phyloP scores from a whole-genome alignment of 331 rosid genomes.

The Dryas integrifolia region DNA sequence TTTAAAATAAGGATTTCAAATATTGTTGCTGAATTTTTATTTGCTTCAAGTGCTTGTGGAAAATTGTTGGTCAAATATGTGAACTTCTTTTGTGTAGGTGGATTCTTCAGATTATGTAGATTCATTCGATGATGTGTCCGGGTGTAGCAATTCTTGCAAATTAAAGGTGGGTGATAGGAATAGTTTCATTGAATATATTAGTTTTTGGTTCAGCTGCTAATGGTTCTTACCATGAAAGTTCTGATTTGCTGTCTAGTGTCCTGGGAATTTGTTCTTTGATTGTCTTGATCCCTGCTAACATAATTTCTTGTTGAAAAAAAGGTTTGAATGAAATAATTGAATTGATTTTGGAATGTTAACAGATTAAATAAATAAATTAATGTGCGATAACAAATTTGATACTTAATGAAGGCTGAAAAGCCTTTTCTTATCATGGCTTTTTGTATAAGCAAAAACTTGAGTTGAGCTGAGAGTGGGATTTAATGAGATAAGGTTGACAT shows the following conservation, averaged over 20 bases:
- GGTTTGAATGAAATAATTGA: background rate
- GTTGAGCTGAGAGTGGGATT: background rate
- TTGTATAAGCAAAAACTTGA: background rate
- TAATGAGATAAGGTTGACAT: background rate
- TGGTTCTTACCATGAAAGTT: background rate
- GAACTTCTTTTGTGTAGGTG: conserved; percentile 50
- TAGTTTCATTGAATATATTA: conserved; percentile 16
- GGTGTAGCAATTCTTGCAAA: conserved; percentile 48
- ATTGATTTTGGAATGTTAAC: background rate
- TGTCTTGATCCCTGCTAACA: background rate
- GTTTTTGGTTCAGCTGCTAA: conserved; percentile 7
- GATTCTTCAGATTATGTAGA: conserved; percentile 35
- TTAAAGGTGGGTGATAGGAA: conserved; percentile 59
- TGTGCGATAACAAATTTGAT: background rate
- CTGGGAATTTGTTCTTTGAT: background rate
- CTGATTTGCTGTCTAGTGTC: background rate
- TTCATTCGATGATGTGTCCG: conserved; percentile 29
- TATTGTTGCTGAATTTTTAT: conserved; percentile 7
- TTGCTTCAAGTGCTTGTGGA: conserved; percentile 25
- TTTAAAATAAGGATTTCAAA: background rate
- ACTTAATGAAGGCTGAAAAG: background rate
- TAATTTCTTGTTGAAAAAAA: background rate
- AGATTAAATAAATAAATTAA: background rate
- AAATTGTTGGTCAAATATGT: conserved; percentile 7
- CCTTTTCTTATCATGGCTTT: conserved; percentile 1